Evolutionary conservation across 2,329 filamentous ascomycete genomes (phyloP).

Genomic region (Botrytis deweyae): DNA sequence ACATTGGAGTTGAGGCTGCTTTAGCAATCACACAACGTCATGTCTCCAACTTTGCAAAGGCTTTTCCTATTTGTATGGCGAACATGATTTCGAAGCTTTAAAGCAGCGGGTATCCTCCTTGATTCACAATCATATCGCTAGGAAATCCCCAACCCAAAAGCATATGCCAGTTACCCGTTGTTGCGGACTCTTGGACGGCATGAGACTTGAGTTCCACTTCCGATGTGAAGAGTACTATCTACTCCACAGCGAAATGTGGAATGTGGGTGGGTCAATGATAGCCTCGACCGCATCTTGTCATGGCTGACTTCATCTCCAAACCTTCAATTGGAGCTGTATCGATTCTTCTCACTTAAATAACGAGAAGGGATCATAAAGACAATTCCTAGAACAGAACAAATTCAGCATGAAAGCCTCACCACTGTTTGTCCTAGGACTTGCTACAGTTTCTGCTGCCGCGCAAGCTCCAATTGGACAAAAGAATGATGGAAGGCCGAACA

Average conservation of each 20-base stretch:
- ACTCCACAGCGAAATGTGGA: constrained; percentile 3
- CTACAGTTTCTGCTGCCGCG: constrained; percentile 22
- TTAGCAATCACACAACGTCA: not conserved
- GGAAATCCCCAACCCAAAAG: not conserved
- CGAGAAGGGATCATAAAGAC: not conserved
- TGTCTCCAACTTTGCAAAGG: not conserved
- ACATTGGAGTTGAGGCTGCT: constrained; percentile 12
- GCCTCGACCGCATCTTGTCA: not conserved
- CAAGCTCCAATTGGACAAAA: constrained; percentile 23
- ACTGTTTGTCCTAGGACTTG: constrained; percentile 21
- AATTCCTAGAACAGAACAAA: not conserved
- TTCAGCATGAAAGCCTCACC: constrained; percentile 11
- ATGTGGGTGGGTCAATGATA: not conserved
- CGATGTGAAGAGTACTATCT: not conserved
- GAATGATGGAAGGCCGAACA: constrained; percentile 47
- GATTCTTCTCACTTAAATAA: not conserved
- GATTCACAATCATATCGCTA: not conserved
- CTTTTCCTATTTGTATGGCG: not conserved
- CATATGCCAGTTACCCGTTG: not conserved
- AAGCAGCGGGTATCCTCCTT: not conserved
- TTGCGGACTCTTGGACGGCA: not conserved
- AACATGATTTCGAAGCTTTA: not conserved
- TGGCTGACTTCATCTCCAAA: not conserved
- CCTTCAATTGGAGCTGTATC: not conserved
- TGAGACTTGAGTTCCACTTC: not conserved